Conservation (phyloP, 768 basidiomycete species). For the Lactarius akahatsu region DNA sequence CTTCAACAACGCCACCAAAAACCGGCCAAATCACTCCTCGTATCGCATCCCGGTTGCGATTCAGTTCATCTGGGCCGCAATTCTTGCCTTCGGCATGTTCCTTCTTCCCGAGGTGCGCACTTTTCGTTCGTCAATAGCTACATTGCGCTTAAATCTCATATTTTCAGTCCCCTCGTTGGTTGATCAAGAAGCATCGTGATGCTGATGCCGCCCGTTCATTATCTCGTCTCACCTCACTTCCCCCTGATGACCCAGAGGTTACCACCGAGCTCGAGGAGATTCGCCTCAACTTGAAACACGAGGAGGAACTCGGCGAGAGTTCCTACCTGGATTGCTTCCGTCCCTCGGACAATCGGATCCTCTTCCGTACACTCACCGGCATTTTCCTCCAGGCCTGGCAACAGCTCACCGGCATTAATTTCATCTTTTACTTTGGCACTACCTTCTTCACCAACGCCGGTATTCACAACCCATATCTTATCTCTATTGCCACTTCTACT, state of each 20-base stretch:
- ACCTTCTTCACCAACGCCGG: slow-evolving; percentile 48
- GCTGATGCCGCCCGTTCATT: slow-evolving; percentile 59
- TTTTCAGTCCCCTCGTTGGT: slow-evolving; percentile 67
- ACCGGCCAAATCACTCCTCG: slow-evolving; percentile 33
- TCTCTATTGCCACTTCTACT: slow-evolving; percentile 66
- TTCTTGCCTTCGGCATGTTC: slow-evolving; percentile 66
- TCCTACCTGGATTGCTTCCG: slow-evolving; percentile 68
- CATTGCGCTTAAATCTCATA: background rate
- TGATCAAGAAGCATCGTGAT: slow-evolving; percentile 65
- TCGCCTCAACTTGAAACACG: slow-evolving; percentile 58
- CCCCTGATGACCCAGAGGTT: slow-evolving; percentile 51
- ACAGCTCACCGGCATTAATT: slow-evolving; percentile 74
- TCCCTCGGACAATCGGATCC: slow-evolving; percentile 44
- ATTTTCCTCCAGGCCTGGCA: slow-evolving; percentile 78
- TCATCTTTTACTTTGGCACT: slow-evolving; percentile 65
- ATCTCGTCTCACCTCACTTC: slow-evolving; percentile 58
- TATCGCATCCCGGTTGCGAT: slow-evolving; percentile 80
- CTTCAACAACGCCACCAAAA: slow-evolving; percentile 25
- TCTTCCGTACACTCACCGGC: slow-evolving; percentile 73
- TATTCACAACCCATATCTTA: slow-evolving; percentile 49
- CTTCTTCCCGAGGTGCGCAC: slow-evolving; percentile 52
- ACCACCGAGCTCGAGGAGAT: slow-evolving; percentile 56
- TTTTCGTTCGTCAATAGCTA: background rate
- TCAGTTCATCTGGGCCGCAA: slow-evolving; percentile 74
- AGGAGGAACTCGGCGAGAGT: slow-evolving; percentile 57